These are phyloP conservation scores for Tothia fuscella DNA, from an alignment of 2,329 filamentous ascomycete species.

Conservation along the genomic window DNA sequence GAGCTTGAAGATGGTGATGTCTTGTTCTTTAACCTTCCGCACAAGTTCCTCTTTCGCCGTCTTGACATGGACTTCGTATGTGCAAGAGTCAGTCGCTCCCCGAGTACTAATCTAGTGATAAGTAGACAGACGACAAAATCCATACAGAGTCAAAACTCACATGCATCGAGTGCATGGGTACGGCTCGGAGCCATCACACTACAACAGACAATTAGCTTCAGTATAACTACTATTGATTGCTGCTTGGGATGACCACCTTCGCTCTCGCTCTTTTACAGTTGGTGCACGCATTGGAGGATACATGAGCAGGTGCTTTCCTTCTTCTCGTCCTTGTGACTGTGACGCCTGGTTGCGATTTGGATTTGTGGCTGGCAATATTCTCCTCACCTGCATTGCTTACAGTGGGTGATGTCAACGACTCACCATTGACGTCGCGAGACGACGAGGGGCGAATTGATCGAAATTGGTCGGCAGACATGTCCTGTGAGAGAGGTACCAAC, in stretches of 20 bases:
- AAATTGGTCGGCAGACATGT: too few species aligned
- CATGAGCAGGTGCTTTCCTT: constrained; percentile 16
- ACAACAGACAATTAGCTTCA: not conserved
- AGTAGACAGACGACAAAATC: too few species aligned
- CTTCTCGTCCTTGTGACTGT: constrained; percentile 10
- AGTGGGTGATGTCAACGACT: not conserved
- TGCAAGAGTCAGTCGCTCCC: constrained; percentile 15
- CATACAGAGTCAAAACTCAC: too few species aligned
- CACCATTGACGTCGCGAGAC: not conserved
- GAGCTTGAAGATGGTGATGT: too few species aligned
- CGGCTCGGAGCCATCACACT: constrained; percentile 20
- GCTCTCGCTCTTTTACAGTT: constrained; percentile 20
- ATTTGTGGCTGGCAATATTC: not conserved
- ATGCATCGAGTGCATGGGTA: constrained; percentile 17
- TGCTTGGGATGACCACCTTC: too few species aligned
- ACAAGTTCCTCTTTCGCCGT: constrained; percentile 20
- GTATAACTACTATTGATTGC: not conserved
- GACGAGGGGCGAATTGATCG: constrained; percentile 13
- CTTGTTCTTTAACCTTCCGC: constrained; percentile 16
- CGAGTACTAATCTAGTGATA: constrained; percentile 11
- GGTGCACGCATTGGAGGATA: constrained; percentile 20
- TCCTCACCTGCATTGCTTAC: not conserved
- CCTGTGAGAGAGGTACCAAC: too few species aligned
- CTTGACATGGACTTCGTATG: constrained; percentile 21
- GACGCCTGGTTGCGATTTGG: not conserved